Evolutionary conservation across 2,329 filamentous ascomycete species (phyloP), one percentile per base, ranked within the genome.

Genomic region (Aureobasidium sp.): DNA sequence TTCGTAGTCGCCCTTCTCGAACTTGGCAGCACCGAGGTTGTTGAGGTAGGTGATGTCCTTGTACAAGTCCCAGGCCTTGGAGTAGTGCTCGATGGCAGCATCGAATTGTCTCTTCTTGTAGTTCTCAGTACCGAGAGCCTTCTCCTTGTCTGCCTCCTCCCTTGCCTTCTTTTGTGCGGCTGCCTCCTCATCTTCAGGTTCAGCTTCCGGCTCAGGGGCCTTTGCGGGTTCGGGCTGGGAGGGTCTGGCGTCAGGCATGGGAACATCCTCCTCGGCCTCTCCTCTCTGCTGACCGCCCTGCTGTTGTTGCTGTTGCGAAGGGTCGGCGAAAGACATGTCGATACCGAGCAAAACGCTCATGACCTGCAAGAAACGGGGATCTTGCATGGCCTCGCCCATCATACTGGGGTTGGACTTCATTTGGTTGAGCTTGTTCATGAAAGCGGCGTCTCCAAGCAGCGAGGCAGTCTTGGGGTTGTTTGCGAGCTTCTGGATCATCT

Each of bases 81-180:
- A 84, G 81, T 99, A 99, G 79, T 99, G 91, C 72, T 87, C 85
- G 70, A 99, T 97, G 55, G 94, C 94, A 71, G 89, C 86, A 70
- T 97, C 94, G 68, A 99, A 97, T 73, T 97, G 87, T 68, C 91
- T 88, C 84, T 97, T 97, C 87, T 99, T 99, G 83, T 99, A 99
- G 75, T 88, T 87, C 69, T 94, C 91, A 15, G 93, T 99, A 62
- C 94, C 94, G 62, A 95, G 81, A 34, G 87, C 89, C 85, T 99
- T 99, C 78, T 97, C 89, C 74, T 91, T 90, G 69, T 99, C 94
- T 48, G 92, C 94, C 65, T 89, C 90, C 70, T 88, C 90, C 81
- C 97, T 96, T 44, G 91, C 90, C 80, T 94, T 90, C 78, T 89
- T 89, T 77, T 92, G 91, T 64, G 89, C 89, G 61, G 86, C 74